Evolutionary conservation across 1,284 basidiomycete genomes (phyloP), one percentile per base, ranked within the genome.

Genomic region (Cutaneotrichosporon arboriforme): DNA sequence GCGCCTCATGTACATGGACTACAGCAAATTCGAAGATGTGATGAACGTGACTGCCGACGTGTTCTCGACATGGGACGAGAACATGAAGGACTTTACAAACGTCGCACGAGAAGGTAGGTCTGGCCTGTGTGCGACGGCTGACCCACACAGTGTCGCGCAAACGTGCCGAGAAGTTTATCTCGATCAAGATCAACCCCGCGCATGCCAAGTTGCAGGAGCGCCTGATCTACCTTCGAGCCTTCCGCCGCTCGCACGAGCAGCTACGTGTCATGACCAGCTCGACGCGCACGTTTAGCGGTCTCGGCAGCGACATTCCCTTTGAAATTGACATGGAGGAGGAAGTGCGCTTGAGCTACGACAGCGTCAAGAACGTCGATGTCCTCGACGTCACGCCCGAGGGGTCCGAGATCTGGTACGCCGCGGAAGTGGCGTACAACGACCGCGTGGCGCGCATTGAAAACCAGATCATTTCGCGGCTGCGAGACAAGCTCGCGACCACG

Each of bases 181-280:
- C 93, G 4, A 97, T 98, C 80, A 97, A 97, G 77, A 87, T 98
- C 56, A 81, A 83, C 23, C 84, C 90, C 4, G 92, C 89, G 1
- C 94, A 98, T 66, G 85, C 84, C 38, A 90, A 92, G 74, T 78
- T 98, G 42, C 89, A 94, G 74, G 91, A 96, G 67, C 81, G 93
- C 34, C 83, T 87, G 52, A 79, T 85, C 35, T 98, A 97, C 76
- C 76, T 98, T 20, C 80, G 87, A 51, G 89, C 90, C 36, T 97
- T 96, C 86, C 80, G 91, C 63, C 93, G 96, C 70, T 92, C 97
- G 67, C 96, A 99, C 67, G 91, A 98, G 69, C 94, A 99, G 76
- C 79, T 98, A 15, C 87, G 91, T 9, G 88, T 92, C 47, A 98
- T 98, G 93, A 97, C 93, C 1, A 88, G 87, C 14, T 93, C 92